Conservation (phyloP, 2,329 filamentous ascomycete genomes). For the Didymellaceae sp. region DNA sequence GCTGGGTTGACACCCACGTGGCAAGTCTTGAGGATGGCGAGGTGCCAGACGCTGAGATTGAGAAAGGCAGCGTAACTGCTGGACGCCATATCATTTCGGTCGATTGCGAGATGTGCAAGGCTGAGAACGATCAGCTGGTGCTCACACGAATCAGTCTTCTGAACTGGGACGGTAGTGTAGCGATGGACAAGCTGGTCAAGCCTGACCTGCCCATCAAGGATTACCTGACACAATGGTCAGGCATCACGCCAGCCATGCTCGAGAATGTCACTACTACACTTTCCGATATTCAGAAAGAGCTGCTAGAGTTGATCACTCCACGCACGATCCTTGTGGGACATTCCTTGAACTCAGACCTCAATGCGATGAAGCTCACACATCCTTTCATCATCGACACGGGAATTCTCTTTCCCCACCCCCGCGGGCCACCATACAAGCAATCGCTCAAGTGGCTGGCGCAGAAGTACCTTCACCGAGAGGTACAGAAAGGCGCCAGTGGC, state of each 20-base stretch:
- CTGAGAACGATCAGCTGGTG: conserved; percentile 77
- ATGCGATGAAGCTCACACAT: conserved; percentile 83
- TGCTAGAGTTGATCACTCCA: conserved; percentile 75
- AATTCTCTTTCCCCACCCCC: conserved; percentile 86
- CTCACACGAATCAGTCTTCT: conserved; percentile 89
- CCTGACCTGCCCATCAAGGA: conserved; percentile 86
- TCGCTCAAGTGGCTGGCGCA: conserved; percentile 88
- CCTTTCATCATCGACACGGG: conserved; percentile 94
- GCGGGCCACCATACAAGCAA: conserved; percentile 87
- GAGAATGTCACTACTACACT: conserved; percentile 83
- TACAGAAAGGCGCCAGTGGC: conserved; percentile 80
- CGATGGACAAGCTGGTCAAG: conserved; percentile 92
- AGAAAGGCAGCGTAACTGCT: conserved; percentile 82
- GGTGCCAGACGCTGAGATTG: conserved; percentile 72
- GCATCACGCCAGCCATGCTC: conserved; percentile 88
- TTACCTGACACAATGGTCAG: conserved; percentile 88
- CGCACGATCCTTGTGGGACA: conserved; percentile 79
- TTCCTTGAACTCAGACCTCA: conserved; percentile 82
- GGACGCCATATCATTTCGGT: conserved; percentile 81
- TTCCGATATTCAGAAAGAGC: conserved; percentile 77
- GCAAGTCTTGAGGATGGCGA: conserved; percentile 69
- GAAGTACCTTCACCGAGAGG: conserved; percentile 84
- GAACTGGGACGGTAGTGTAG: conserved; percentile 79
- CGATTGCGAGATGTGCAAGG: conserved; percentile 98
- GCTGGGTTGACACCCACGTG: conserved; percentile 84